Evolutionary conservation across 129 eudicot species (phyloP).

Genomic region (Calendula officinalis): DNA sequence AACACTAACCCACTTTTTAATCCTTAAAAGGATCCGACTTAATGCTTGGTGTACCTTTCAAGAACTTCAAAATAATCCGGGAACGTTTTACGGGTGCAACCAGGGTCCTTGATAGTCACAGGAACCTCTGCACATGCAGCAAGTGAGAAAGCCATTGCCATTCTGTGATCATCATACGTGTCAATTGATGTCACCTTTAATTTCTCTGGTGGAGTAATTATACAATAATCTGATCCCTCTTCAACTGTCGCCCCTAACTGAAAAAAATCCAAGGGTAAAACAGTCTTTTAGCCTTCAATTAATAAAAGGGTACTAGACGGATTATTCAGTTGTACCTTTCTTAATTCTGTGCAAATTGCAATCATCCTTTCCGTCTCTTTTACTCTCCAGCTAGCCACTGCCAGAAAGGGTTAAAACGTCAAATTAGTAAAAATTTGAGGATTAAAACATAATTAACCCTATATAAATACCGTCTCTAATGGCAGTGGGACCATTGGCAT

Average conservation of each 20-base stretch:
- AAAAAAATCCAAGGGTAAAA: conserved; percentile 26
- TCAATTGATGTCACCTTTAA: conserved; percentile 71
- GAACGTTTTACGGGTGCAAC: conserved; percentile 95
- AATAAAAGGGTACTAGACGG: not conserved
- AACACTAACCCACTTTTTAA: not conserved
- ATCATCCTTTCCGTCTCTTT: conserved; percentile 98
- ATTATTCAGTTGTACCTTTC: conserved; percentile 54
- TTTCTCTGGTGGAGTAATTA: conserved; percentile 93
- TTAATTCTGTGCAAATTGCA: conserved; percentile 95
- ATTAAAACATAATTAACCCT: no score
- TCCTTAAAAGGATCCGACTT: conserved; percentile 9
- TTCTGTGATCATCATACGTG: conserved; percentile 92
- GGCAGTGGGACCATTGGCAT: conserved; percentile 90
- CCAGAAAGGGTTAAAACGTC: not conserved
- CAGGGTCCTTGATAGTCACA: conserved; percentile 90
- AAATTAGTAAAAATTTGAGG: not conserved
- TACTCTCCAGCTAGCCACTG: conserved; percentile 99
- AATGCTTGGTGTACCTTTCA: conserved; percentile 63
- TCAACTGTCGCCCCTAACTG: conserved; percentile 96
- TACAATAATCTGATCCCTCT: conserved; percentile 92
- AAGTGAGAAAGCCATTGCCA: conserved; percentile 98
- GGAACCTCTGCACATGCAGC: conserved; percentile 97
- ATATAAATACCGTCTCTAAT: conserved; percentile 79
- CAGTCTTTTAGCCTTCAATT: conserved; percentile 11
- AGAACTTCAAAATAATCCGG: conserved; percentile 95